Conservation (phyloP, 768 basidiomycete species). For the Royoungia palumana region DNA sequence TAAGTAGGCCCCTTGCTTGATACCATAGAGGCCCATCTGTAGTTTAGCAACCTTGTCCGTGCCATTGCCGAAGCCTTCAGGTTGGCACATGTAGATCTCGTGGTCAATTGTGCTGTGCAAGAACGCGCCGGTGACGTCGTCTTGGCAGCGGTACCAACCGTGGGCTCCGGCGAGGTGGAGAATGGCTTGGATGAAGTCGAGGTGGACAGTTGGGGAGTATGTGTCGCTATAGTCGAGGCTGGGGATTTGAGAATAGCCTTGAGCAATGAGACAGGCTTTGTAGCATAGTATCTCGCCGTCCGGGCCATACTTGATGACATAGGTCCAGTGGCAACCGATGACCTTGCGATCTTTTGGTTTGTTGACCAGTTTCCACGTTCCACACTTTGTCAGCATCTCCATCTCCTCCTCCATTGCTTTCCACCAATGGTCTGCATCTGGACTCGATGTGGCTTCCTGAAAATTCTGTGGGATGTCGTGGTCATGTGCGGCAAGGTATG, state of each 20-base stretch:
- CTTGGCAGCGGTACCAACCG: too few relatives aligned
- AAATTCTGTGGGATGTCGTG: too few relatives aligned
- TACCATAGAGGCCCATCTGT: conserved; percentile 34
- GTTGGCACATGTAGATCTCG: conserved; percentile 40
- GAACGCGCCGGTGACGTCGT: conserved; percentile 7
- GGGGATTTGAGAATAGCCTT: conserved; percentile 38
- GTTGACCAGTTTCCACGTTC: too few relatives aligned
- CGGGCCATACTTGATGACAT: not conserved
- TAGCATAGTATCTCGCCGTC: not conserved
- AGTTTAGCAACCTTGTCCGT: conserved; percentile 25
- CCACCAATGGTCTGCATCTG: too few relatives aligned
- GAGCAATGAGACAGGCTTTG: conserved; percentile 42
- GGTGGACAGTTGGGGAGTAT: conserved; percentile 24
- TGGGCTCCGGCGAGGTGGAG: too few relatives aligned
- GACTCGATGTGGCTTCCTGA: too few relatives aligned
- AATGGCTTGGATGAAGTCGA: conserved; percentile 5
- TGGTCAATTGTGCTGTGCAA: conserved; percentile 21
- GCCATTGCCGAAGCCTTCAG: conserved; percentile 31
- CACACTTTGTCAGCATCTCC: too few relatives aligned
- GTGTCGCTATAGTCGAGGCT: conserved; percentile 37
- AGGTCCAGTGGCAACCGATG: conserved; percentile 5
- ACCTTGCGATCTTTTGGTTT: not conserved
- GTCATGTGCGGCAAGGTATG: too few relatives aligned
- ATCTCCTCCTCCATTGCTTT: too few relatives aligned
- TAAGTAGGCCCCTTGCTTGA: conserved; percentile 27